These are phyloP conservation scores for Tuber calosporum DNA, from an alignment of 495 filamentous ascomycete genomes.

Conservation along the genomic window DNA sequence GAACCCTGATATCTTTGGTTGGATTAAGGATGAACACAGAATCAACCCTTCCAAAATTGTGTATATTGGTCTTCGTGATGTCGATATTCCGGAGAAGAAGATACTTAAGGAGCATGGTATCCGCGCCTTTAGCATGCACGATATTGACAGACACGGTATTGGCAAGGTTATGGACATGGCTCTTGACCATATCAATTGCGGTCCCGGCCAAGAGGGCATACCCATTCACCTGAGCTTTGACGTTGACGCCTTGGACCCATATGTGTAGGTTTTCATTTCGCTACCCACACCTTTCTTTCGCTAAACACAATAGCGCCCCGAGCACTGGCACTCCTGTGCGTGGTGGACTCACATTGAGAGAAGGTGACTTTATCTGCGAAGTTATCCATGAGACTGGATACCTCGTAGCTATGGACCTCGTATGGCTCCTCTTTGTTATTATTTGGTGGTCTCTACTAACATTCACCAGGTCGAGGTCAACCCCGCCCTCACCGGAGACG, in stretches of 20 bases:
- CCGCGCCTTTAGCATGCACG: slow-evolving; percentile 97
- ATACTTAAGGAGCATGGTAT: slow-evolving; percentile 80
- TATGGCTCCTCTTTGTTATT: slow-evolving; percentile 36
- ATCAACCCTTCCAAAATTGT: slow-evolving; percentile 79
- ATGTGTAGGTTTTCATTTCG: slow-evolving; percentile 40
- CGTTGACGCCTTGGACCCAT: slow-evolving; percentile 90
- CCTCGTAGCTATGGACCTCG: slow-evolving; percentile 85
- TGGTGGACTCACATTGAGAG: slow-evolving; percentile 88
- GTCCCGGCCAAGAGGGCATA: slow-evolving; percentile 55
- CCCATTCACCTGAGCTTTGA: slow-evolving; percentile 97
- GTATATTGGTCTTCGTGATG: slow-evolving; percentile 92
- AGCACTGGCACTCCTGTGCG: slow-evolving; percentile 93
- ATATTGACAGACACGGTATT: slow-evolving; percentile 93
- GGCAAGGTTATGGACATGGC: slow-evolving; percentile 97
- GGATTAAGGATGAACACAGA: slow-evolving; percentile 61
- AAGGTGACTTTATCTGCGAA: slow-evolving; percentile 97
- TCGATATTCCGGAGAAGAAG: slow-evolving; percentile 85
- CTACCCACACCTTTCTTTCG: slow-evolving; percentile 39
- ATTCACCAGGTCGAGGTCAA: slow-evolving; percentile 70
- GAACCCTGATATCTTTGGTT: slow-evolving; percentile 73
- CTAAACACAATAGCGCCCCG: slow-evolving; percentile 56
- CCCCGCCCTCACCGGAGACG: slow-evolving; percentile 58
- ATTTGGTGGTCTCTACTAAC: background rate
- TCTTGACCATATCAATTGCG: slow-evolving; percentile 64
- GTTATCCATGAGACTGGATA: slow-evolving; percentile 89